Percentiles rank a stretch among this genome's conserved stretches.
Conservation (phyloP, 2,329 filamentous ascomycete genomes). For the Xylaria sp. region DNA sequence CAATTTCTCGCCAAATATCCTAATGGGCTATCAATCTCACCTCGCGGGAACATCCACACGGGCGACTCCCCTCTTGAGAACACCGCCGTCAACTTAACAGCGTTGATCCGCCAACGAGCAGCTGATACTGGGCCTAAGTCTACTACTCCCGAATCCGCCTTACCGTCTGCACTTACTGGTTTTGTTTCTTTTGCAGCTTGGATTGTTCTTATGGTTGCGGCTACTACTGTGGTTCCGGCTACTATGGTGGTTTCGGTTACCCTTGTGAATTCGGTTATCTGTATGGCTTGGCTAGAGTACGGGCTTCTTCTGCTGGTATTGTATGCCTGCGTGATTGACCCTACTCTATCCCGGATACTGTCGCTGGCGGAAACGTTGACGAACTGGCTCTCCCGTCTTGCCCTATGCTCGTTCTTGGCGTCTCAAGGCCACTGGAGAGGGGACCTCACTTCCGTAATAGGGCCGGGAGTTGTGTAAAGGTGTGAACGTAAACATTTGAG, state of each 20-base stretch:
- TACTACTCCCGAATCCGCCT: no score
- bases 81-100: background rate
- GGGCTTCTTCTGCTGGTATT: background rate
- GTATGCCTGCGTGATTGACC: background rate
- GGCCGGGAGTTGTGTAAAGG: no score
- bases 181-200: no score
- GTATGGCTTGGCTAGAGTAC: background rate
- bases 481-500: background rate
- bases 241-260: no score
- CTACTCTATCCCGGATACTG: background rate
- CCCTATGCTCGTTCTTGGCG: background rate
- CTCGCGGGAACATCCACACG: constrained; percentile 3
- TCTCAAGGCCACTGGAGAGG: no score
- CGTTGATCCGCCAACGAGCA: no score
- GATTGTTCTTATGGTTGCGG: no score
- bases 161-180: no score
- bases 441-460: no score
- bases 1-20: constrained; percentile 30
- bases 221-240: no score
- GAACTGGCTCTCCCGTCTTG: background rate
- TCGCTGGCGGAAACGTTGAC: background rate
- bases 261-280: background rate
- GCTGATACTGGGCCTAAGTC: no score
- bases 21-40: constrained; percentile 18
- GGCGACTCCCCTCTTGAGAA: constrained; percentile 16